phyloP scores from a whole-genome alignment of 2,329 filamentous ascomycete species.

The Penicillium frequentans region DNA sequence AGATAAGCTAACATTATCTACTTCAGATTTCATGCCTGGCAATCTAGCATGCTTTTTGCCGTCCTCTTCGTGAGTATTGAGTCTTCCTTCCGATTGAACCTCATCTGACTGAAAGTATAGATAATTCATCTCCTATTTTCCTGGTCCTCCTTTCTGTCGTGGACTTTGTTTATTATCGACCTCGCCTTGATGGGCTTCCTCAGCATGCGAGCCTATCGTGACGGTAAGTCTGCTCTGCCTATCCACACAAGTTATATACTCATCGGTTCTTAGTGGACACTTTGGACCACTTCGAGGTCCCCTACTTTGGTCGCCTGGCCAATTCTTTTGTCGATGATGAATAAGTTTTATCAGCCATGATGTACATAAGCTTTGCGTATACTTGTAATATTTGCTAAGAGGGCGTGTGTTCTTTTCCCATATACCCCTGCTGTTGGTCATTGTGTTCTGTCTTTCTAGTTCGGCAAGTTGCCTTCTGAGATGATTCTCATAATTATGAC shows the following conservation, averaged over 20 bases:
- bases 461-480: neutral
- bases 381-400: constrained; percentile 10
- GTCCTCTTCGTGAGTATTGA: constrained; percentile 54
- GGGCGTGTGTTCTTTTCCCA: constrained; percentile 13
- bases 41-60: constrained; percentile 80
- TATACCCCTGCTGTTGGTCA: constrained; percentile 21
- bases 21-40: constrained; percentile 90
- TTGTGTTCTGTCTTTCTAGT: neutral
- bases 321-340: constrained; percentile 91
- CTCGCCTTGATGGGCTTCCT: constrained; percentile 74
- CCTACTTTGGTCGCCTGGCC: constrained; percentile 80
- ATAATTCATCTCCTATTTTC: constrained; percentile 81
- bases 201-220: constrained; percentile 75
- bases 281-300: constrained; percentile 74
- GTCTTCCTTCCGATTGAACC: too few species aligned
- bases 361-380: constrained; percentile 5
- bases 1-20: neutral
- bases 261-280: constrained; percentile 55
- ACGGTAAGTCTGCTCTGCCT: constrained; percentile 57
- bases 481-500: neutral
- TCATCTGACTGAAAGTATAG: constrained; percentile 46
- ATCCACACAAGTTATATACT: neutral
- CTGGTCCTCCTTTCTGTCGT: constrained; percentile 81
- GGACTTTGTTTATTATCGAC: constrained; percentile 77
- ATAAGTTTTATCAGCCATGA: constrained; percentile 33